Evolutionary conservation across 139 green algal species (phyloP).

Genomic region (Diplosphaera chodatii): DNA sequence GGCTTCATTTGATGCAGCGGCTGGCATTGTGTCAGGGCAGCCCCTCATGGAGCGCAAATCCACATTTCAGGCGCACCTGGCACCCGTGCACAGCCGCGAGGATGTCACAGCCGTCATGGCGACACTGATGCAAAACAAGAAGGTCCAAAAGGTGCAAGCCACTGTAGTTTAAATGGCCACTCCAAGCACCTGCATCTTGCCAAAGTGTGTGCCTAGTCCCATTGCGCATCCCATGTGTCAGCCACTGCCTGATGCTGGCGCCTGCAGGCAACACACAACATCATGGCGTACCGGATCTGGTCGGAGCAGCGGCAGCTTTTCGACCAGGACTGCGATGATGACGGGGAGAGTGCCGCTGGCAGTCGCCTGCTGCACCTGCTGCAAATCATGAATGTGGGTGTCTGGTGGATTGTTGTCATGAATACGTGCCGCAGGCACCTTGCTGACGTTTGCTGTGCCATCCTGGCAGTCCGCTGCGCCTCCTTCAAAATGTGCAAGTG

Average conservation of each 20-base stretch:
- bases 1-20: neutral
- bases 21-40: constrained; percentile 51
- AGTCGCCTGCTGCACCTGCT: constrained; percentile 75
- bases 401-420: no score
- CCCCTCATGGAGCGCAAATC: constrained; percentile 61
- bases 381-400: constrained; percentile 26
- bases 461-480: no score
- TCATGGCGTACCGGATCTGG: constrained; percentile 73
- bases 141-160: constrained; percentile 41
- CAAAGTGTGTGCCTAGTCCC: no score
- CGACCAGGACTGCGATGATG: constrained; percentile 77
- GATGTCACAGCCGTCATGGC: constrained; percentile 65
- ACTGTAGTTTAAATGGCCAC: no score
- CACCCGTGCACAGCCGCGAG: constrained; percentile 28
- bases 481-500: neutral
- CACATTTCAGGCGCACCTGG: constrained; percentile 69
- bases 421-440: no score
- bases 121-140: constrained; percentile 61
- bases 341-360: constrained; percentile 77
- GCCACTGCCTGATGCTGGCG: neutral
- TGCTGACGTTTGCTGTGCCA: no score
- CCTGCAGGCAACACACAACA: constrained; percentile 75
- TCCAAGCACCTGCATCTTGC: no score
- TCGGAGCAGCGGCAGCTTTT: neutral
- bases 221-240: no score